Percentiles rank a stretch among this genome's conserved stretches.
These are phyloP conservation scores for Knoxdaviesia capensis DNA, from an alignment of 2,329 filamentous ascomycete genomes.

Conservation along the genomic window DNA sequence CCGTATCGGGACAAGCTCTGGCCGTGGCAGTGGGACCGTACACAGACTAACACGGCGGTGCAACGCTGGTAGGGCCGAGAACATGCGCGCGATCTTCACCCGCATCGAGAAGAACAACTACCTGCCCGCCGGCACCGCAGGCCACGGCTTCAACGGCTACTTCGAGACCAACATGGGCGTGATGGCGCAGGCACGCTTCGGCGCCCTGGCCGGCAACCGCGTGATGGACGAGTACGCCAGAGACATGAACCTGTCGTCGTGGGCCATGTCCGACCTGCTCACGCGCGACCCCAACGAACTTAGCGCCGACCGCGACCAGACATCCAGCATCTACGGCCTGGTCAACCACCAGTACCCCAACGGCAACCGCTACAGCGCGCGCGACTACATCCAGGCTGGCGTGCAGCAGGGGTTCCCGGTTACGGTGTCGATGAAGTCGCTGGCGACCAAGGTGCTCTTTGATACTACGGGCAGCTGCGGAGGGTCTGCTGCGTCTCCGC, in stretches of 20 bases:
- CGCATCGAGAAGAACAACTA: slow-evolving; percentile 22
- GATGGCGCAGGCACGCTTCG: slow-evolving; percentile 1
- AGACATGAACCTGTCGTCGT: slow-evolving; percentile 7
- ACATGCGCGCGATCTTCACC: slow-evolving; percentile 21
- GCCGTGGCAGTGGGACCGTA: not conserved
- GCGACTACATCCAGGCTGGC: slow-evolving; percentile 9
- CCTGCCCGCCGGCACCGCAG: slow-evolving; percentile 14
- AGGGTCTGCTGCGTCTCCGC: slow-evolving; percentile 4
- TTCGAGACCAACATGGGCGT: slow-evolving; percentile 9
- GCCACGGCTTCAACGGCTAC: slow-evolving; percentile 22
- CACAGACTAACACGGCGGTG: not conserved
- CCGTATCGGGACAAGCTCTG: not conserved
- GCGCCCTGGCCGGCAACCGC: slow-evolving; percentile 5
- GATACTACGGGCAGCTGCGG: slow-evolving; percentile 8
- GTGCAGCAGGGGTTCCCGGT: slow-evolving; percentile 4
- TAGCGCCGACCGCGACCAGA: slow-evolving; percentile 9
- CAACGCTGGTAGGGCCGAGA: slow-evolving; percentile 7
- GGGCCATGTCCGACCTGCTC: slow-evolving; percentile 3
- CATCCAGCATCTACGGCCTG: slow-evolving; percentile 10
- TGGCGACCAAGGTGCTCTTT: slow-evolving; percentile 18
- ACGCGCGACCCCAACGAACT: slow-evolving; percentile 6
- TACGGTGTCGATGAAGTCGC: slow-evolving; percentile 8
- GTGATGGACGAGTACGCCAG: slow-evolving; percentile 6
- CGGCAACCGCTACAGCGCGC: slow-evolving; percentile 10
- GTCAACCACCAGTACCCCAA: slow-evolving; percentile 10